Conservation (phyloP, 2,329 filamentous ascomycete genomes). For the Xylariaceae sp. region DNA sequence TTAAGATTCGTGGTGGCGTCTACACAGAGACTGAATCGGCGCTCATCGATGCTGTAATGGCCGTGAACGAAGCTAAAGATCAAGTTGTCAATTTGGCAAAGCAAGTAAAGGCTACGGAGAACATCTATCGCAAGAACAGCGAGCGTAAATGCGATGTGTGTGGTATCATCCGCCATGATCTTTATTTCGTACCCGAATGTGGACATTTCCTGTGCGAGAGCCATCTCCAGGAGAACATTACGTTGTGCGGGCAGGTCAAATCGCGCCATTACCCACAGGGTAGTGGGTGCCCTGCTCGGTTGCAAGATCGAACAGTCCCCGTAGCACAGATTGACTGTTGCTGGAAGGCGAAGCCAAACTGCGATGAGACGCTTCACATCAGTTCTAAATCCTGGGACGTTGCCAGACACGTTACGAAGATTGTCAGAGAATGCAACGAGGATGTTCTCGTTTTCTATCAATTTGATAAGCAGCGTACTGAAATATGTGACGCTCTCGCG, state of each 20-base stretch:
- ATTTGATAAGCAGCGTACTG: slow-evolving; percentile 37
- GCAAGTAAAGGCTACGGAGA: slow-evolving; percentile 24
- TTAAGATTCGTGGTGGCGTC: slow-evolving; percentile 25
- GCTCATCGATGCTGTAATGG: slow-evolving; percentile 27
- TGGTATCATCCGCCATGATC: not conserved
- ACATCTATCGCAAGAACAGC: not conserved
- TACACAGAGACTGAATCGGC: slow-evolving; percentile 33
- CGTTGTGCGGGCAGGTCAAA: slow-evolving; percentile 29
- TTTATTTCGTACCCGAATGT: slow-evolving; percentile 36
- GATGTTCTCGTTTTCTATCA: slow-evolving; percentile 48
- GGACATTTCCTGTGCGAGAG: slow-evolving; percentile 38
- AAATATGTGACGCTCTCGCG: slow-evolving; percentile 33
- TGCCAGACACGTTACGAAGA: slow-evolving; percentile 20
- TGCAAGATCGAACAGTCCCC: slow-evolving; percentile 18
- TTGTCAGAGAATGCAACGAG: slow-evolving; percentile 25
- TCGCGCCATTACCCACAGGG: slow-evolving; percentile 11
- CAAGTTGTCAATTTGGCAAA: slow-evolving; percentile 23
- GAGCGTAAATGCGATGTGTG: slow-evolving; percentile 26
- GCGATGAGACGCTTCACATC: not conserved
- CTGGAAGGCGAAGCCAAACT: not conserved
- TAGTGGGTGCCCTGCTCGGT: slow-evolving; percentile 13
- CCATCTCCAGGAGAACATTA: slow-evolving; percentile 14
- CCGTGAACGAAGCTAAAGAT: slow-evolving; percentile 22
- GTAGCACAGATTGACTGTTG: slow-evolving; percentile 19
- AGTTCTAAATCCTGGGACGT: slow-evolving; percentile 37